phyloP scores from a whole-genome alignment of 2,329 filamentous ascomycete genomes.

The Thelonectria rubi region DNA sequence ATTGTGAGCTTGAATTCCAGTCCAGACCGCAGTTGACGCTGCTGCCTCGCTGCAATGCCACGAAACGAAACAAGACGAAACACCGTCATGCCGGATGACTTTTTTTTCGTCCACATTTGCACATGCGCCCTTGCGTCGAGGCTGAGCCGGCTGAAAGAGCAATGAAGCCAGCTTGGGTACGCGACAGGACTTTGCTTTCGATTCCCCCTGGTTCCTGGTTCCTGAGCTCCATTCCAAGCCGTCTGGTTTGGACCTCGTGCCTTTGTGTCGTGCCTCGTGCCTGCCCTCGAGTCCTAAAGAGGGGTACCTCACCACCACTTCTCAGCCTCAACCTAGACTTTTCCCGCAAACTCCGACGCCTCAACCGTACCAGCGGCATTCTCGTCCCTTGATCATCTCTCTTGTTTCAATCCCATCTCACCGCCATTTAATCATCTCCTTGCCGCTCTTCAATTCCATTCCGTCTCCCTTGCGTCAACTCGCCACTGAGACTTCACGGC shows the following conservation, averaged over 20 bases:
- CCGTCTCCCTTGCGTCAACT: slow-evolving; percentile 10
- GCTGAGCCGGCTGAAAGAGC: not conserved
- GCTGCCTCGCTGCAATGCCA: too few species aligned
- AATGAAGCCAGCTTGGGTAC: not conserved
- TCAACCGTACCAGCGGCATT: not conserved
- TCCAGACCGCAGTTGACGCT: too few species aligned
- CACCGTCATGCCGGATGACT: not conserved
- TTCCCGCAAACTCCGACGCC: slow-evolving; percentile 13
- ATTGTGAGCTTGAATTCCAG: slow-evolving; percentile 19
- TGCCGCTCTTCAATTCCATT: not conserved
- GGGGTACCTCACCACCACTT: not conserved
- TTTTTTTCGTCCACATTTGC: not conserved
- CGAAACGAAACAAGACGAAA: too few species aligned
- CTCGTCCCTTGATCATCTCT: not conserved
- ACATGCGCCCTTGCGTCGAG: not conserved
- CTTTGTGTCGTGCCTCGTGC: not conserved
- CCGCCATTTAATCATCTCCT: not conserved
- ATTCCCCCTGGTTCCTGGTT: slow-evolving; percentile 1
- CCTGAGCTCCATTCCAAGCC: not conserved
- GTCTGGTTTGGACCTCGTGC: not conserved
- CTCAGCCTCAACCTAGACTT: slow-evolving; percentile 5
- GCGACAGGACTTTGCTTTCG: not conserved
- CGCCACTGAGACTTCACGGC: too few species aligned
- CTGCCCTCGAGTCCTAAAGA: not conserved
- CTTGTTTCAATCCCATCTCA: not conserved